phyloP scores from a whole-genome alignment of 192 early-diverging fungal genomes.

The Glomus cerebriforme region DNA sequence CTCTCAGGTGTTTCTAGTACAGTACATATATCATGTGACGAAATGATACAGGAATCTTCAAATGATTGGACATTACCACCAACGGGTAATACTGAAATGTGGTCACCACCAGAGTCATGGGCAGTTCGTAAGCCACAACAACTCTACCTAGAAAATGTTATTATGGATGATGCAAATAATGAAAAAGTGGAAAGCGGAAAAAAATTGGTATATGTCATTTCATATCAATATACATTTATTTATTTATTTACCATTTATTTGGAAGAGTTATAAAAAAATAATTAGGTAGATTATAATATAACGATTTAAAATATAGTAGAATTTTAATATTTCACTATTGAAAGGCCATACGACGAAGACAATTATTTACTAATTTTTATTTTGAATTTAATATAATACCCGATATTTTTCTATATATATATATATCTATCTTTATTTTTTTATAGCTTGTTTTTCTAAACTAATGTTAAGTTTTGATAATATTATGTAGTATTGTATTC shows the following conservation, averaged over 20 bases:
- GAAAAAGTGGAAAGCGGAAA: slow-evolving; percentile 20
- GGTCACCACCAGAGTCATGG: slow-evolving; percentile 76
- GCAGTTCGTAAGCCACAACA: slow-evolving; percentile 56
- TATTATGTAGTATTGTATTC: slow-evolving; percentile 57
- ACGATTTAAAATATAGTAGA: too few species aligned
- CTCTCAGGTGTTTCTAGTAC: background rate
- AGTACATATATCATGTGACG: background rate
- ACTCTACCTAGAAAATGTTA: slow-evolving; percentile 32
- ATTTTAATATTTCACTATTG: too few species aligned
- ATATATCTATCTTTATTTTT: too few species aligned
- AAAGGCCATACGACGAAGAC: too few species aligned
- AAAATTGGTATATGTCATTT: slow-evolving; percentile 20
- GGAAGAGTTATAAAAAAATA: background rate
- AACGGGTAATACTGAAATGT: slow-evolving; percentile 42
- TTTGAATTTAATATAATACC: too few species aligned
- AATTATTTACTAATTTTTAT: too few species aligned
- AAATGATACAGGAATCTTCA: background rate
- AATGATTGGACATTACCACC: background rate
- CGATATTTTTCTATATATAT: too few species aligned
- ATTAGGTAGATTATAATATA: too few species aligned
- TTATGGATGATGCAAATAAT: slow-evolving; percentile 35
- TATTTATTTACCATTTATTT: slow-evolving; percentile 40
- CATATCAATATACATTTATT: slow-evolving; percentile 34
- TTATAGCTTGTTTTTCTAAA: slow-evolving; percentile 14
- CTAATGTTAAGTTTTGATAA: slow-evolving; percentile 41